These are phyloP conservation scores for Lunasporangiospora selenospora DNA, from an alignment of 192 early-diverging fungal genomes.

Conservation along the genomic window DNA sequence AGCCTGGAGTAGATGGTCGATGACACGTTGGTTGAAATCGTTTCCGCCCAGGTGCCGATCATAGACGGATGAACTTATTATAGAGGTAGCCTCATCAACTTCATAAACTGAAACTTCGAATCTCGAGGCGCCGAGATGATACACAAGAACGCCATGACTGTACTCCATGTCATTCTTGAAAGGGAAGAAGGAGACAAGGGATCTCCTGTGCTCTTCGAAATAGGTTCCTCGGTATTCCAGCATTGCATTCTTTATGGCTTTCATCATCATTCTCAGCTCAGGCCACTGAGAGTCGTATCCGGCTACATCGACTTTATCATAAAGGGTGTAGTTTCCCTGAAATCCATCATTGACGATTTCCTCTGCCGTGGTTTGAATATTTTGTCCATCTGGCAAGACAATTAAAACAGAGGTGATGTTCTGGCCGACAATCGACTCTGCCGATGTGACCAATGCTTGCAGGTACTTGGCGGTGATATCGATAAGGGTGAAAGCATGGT, in stretches of 20 bases:
- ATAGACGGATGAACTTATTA: constrained; percentile 78
- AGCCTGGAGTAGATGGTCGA: constrained; percentile 83
- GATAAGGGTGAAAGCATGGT: constrained; percentile 5
- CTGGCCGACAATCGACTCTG: constrained; percentile 1
- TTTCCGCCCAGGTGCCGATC: constrained; percentile 86
- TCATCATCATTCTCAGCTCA: not conserved
- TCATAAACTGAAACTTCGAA: constrained; percentile 83
- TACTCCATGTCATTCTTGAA: constrained; percentile 39
- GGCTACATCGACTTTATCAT: not conserved
- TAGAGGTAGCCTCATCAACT: constrained; percentile 78
- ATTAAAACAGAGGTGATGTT: not conserved
- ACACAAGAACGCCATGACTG: constrained; percentile 78
- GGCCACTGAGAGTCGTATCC: not conserved
- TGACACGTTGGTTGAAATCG: constrained; percentile 86
- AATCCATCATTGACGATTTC: not conserved
- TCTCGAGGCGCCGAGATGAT: constrained; percentile 81
- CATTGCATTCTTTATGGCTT: not conserved
- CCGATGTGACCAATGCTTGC: not conserved
- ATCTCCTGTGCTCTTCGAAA: not conserved
- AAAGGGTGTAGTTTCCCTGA: constrained; percentile 1
- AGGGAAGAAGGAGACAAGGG: not conserved
- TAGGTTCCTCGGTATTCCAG: not conserved
- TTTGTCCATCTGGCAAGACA: constrained; percentile 6
- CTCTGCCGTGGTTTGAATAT: not conserved
- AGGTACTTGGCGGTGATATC: constrained; percentile 15